phyloP scores from a whole-genome alignment of 176 grass and related monocot species.

The Bromus sterilis region DNA sequence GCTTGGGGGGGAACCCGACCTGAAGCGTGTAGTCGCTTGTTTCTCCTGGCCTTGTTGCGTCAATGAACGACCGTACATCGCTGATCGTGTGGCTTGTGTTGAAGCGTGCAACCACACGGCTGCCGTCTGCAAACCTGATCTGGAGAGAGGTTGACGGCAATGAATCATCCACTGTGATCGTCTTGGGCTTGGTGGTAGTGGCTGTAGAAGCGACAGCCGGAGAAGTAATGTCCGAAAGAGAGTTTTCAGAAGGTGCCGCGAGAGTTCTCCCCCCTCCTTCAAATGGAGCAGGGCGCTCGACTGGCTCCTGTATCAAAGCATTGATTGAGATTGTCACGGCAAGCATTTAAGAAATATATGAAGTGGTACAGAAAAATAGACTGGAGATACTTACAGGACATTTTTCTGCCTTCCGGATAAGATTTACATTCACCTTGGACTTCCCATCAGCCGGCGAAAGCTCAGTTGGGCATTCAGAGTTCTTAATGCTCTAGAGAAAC shows the following conservation, averaged over 20 bases:
- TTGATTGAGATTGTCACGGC: not conserved
- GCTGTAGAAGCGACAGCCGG: not conserved
- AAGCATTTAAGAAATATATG: not conserved
- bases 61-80: conserved; percentile 64
- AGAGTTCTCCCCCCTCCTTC: conserved; percentile 51
- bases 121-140: conserved; percentile 83
- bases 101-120: conserved; percentile 69
- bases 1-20: conserved; percentile 77
- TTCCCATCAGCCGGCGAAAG: conserved; percentile 54
- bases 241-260: conserved; percentile 23
- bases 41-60: conserved; percentile 54
- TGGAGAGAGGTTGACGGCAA: conserved; percentile 85
- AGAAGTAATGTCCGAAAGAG: conserved; percentile 9
- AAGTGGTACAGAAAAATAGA: not conserved
- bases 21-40: conserved; percentile 54
- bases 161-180: conserved; percentile 51
- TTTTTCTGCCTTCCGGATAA: conserved; percentile 47
- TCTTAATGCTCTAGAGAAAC: conserved; percentile 66
- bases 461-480: conserved; percentile 79
- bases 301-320: conserved; percentile 40
- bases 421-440: conserved; percentile 49
- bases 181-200: not conserved
- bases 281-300: conserved; percentile 36
- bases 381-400: conserved; percentile 27
- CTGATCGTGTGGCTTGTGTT: conserved; percentile 67